Evolutionary conservation across 2,329 filamentous ascomycete species (phyloP), one percentile per base, ranked within the genome.

Genomic region (Trichoderma harzianum): DNA sequence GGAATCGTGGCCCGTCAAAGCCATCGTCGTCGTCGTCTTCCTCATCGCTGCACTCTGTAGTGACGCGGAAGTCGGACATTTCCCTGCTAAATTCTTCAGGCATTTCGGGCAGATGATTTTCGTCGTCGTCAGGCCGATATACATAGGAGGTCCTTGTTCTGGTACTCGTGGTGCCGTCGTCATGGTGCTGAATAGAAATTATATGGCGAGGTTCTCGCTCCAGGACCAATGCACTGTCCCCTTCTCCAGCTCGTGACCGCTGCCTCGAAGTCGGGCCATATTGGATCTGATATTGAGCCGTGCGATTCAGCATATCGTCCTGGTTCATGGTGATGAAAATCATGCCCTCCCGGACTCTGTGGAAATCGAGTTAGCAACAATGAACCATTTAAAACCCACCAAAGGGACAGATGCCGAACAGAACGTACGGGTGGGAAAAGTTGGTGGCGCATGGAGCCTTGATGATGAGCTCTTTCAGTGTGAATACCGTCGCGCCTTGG

Each of bases 241-340:
- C 74, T 7, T 77, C 74, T 1, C 71, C 74, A 53, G 69, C 32
- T 14, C 61, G 55, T 3, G 70, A 57, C 36, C 77, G 73, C 10
- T 75, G 74, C 24, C 73, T 74, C n/a, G 73, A 51, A 14, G 72
- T 73, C 11, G 76, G 75, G 26, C 84, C 80, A 76, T 92, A 93
- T 75, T 91, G 89, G 30, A 95, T 91, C 75, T 93, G 89, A 79
- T 95, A 95, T 73, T 90, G 87, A 7, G 92, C 88, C 12, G 93
- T 96, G 72, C 91, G 87, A 24, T 86, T 88, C 57, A 96, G 82
- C 1, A 96, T 84, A 73, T 96, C 91, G 75, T 97, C 90, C 47
- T 91, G 88, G 53, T 90, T 88, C 95, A 98, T 97, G 60, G 93
- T 89, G 32, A 98, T 87, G 78, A 98, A 98, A 1, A 98, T 89